Conservation (phyloP, 768 basidiomycete genomes). For the Dictyophora rubrovolvata region DNA sequence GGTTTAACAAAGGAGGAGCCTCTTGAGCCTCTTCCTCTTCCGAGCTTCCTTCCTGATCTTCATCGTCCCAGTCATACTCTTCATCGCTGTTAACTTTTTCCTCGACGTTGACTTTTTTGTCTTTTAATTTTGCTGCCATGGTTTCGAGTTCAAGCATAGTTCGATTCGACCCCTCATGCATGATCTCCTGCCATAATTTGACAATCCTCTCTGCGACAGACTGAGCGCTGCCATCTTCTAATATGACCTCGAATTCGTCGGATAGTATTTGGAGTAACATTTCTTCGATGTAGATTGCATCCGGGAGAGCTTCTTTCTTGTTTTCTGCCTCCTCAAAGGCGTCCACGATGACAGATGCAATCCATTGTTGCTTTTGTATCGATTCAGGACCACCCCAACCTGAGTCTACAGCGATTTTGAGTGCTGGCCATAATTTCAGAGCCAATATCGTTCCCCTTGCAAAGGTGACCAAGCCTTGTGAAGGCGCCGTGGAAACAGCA, state of each 20-base stretch:
- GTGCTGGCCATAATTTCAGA: constrained; percentile 73
- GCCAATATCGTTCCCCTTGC: constrained; percentile 81
- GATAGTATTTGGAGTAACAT: constrained; percentile 72
- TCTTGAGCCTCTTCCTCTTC: constrained; percentile 34
- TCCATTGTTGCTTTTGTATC: constrained; percentile 68
- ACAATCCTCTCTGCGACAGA: constrained; percentile 65
- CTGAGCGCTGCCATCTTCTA: constrained; percentile 81
- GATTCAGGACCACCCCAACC: constrained; percentile 78
- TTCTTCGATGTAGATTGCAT: constrained; percentile 72
- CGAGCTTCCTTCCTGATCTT: constrained; percentile 38
- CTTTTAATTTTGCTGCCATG: constrained; percentile 45
- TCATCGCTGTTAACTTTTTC: constrained; percentile 29
- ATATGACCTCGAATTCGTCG: constrained; percentile 75
- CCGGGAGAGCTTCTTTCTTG: constrained; percentile 45
- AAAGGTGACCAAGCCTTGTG: constrained; percentile 54
- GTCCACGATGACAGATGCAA: constrained; percentile 73
- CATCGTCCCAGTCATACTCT: constrained; percentile 21
- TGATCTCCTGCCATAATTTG: constrained; percentile 40
- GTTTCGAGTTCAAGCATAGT: constrained; percentile 54
- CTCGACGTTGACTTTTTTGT: constrained; percentile 44
- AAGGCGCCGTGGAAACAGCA: constrained; percentile 13
- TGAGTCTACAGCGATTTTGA: constrained; percentile 78
- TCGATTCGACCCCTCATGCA: constrained; percentile 32
- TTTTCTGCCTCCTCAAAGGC: constrained; percentile 34
- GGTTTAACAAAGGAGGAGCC: constrained; percentile 46